Evolutionary conservation across 495 filamentous ascomycete genomes (phyloP).

Genomic region (Hypoxylon lienhwacheense): DNA sequence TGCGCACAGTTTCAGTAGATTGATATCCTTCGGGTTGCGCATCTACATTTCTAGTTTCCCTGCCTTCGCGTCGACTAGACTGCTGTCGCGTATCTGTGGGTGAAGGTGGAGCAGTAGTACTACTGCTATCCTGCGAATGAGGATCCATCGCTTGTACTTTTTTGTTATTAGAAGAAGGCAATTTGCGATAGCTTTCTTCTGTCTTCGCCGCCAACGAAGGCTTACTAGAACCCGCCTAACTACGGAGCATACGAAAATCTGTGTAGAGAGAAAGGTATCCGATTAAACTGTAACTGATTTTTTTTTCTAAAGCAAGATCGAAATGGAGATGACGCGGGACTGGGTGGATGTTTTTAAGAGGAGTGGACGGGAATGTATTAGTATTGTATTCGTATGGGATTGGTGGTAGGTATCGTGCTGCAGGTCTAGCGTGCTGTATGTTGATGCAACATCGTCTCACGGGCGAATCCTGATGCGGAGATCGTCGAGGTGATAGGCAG

Average conservation of each 20-base stretch:
- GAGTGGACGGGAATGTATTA: constrained; percentile 23
- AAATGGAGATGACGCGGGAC: constrained; percentile 3
- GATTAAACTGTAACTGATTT: constrained; percentile 13
- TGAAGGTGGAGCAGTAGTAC: constrained; percentile 40
- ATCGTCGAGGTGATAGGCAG: constrained; percentile 21
- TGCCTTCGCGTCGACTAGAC: constrained; percentile 34
- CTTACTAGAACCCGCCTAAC: constrained; percentile 7
- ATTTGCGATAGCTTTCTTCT: too few relatives aligned
- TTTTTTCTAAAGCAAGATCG: constrained; percentile 6
- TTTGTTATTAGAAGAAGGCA: too few relatives aligned
- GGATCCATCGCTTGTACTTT: constrained; percentile 53
- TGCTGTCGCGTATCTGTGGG: constrained; percentile 49
- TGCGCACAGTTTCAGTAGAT: constrained; percentile 53
- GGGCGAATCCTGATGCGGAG: constrained; percentile 26
- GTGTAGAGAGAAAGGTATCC: constrained; percentile 14
- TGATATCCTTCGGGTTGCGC: constrained; percentile 45
- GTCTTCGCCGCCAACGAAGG: constrained; percentile 18
- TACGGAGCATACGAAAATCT: constrained; percentile 23
- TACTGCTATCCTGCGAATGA: constrained; percentile 36
- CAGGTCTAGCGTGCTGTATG: constrained; percentile 28
- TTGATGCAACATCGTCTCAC: constrained; percentile 32
- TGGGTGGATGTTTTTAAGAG: constrained; percentile 10
- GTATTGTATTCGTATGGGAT: not conserved
- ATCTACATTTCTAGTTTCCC: constrained; percentile 34
- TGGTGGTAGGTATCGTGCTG: constrained; percentile 12